These are phyloP conservation scores for Chalaropsis thielavioides DNA, from an alignment of 2,329 filamentous ascomycete genomes.

Conservation along the genomic window DNA sequence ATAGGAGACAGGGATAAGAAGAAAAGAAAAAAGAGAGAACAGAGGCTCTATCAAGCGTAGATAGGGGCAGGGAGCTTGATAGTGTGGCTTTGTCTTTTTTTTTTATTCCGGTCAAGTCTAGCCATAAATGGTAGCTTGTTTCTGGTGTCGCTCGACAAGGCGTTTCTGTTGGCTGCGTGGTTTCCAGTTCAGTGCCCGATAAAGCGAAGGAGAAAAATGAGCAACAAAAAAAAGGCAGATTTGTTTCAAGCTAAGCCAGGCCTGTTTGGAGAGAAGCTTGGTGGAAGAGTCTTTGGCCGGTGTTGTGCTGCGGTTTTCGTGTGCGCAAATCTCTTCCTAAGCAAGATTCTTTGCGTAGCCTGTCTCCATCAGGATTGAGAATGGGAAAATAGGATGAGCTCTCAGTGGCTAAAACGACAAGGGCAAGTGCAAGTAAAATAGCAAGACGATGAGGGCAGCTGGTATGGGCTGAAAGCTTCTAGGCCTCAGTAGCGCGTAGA, in stretches of 20 bases:
- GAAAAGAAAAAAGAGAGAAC: background rate
- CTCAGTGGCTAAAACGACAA: constrained; percentile 1
- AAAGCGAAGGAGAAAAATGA: background rate
- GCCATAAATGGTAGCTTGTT: background rate
- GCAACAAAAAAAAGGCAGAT: background rate
- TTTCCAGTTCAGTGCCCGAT: background rate
- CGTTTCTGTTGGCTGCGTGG: background rate
- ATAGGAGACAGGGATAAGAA: background rate
- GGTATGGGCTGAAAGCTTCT: background rate
- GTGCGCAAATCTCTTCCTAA: background rate
- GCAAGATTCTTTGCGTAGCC: background rate
- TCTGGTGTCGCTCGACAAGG: background rate
- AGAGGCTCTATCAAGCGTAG: background rate
- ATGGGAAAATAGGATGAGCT: background rate
- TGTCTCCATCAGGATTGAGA: background rate
- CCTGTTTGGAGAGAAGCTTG: background rate
- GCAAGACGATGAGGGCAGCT: background rate
- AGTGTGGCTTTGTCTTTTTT: background rate
- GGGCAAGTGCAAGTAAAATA: background rate
- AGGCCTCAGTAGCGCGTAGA: background rate
- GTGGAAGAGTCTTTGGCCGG: background rate
- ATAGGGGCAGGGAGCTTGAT: background rate
- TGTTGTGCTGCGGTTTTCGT: background rate
- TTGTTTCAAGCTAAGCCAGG: constrained; percentile 1
- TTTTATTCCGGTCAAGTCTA: background rate